phyloP scores from a whole-genome alignment of 257 asterid genomes.

The Lithospermum erythrorhizon region DNA sequence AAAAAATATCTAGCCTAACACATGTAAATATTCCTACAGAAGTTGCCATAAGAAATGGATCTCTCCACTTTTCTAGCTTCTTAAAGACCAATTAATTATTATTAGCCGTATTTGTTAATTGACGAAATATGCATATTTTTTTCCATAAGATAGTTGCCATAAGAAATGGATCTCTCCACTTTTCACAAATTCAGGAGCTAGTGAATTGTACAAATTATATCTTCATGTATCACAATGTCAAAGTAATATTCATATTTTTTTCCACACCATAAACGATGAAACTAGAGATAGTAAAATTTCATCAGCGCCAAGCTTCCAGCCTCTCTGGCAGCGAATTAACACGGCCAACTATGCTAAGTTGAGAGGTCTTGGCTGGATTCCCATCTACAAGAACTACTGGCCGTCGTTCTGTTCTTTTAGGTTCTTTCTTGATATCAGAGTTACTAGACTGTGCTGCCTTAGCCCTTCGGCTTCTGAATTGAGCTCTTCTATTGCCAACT shows the following conservation, averaged over 20 bases:
- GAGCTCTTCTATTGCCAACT: slow-evolving; percentile 19
- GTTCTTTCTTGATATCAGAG: slow-evolving; percentile 23
- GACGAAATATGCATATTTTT: no score
- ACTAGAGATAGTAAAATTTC: neutral
- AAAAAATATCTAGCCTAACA: slow-evolving; percentile 23
- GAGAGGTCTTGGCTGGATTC: slow-evolving; percentile 33
- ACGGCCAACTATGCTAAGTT: slow-evolving; percentile 29
- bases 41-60: slow-evolving; percentile 38
- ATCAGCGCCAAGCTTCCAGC: slow-evolving; percentile 70
- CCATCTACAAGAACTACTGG: slow-evolving; percentile 19
- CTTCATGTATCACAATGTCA: no score
- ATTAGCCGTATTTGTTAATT: no score
- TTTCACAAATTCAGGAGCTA: neutral
- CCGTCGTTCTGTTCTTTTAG: slow-evolving; percentile 18
- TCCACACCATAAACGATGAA: neutral
- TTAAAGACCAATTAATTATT: slow-evolving; percentile 4
- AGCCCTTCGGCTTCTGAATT: slow-evolving; percentile 32
- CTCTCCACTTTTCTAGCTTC: slow-evolving; percentile 31
- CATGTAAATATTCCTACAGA: slow-evolving; percentile 35
- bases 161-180: slow-evolving; percentile 51
- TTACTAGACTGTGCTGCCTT: slow-evolving; percentile 25
- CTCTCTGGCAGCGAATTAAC: slow-evolving; percentile 44
- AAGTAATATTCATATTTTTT: neutral
- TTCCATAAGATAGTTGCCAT: no score
- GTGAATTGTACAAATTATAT: no score